Evolutionary conservation across 805 yeast species (phyloP), one percentile per base, ranked within the genome.

Genomic region (Candida sithepensis): DNA sequence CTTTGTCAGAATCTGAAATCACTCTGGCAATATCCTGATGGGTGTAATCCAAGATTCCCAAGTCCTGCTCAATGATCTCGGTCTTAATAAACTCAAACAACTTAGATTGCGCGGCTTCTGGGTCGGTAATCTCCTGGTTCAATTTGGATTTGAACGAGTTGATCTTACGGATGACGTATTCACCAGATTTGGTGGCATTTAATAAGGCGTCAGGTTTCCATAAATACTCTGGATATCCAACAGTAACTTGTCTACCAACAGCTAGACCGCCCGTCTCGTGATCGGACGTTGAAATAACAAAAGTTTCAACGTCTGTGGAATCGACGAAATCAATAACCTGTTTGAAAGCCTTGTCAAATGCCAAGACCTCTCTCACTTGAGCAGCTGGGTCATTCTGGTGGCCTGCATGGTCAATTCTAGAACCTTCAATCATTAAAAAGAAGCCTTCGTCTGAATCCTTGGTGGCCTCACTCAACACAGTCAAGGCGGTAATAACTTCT

Each of bases 221-320:
- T 49, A 81, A 61, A 61, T 90, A 90, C 49, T 89, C 96, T 1
- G 97, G 97, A 64, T 90, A 89, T 1, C 63, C 62, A 3, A 73
- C 64, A 4, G 81, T 61, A 34, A 86, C 66, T 71, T 91, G 97
- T 67, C 91, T 80, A 0, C 96, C 89, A 41, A 88, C 78, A n/a
- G 86, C 85, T 53, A 91, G 74, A 0, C 97, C 98, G 52, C 98
- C 98, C 22, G 97, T 91, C 65, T 91, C 98, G 70, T 91, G 98
- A 65, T 91, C 97, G 21, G 95, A 85, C 2, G 96, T 89, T 22
- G 92, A 81, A 38, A 91, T 72, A 37, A 88, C 77, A 40, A 85
- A 72, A 2, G 96, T 88, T 56, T 89, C 96, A 12, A 78, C 81
- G 43, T 85, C 88, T 2, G 85, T 60, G 8, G 73, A 62, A 55